A percentile compares a stretch with the other conserved stretches of the same genome.
These are phyloP conservation scores for Fusarium avenaceum DNA, from an alignment of 2,329 filamentous ascomycete species.

Conservation along the genomic window DNA sequence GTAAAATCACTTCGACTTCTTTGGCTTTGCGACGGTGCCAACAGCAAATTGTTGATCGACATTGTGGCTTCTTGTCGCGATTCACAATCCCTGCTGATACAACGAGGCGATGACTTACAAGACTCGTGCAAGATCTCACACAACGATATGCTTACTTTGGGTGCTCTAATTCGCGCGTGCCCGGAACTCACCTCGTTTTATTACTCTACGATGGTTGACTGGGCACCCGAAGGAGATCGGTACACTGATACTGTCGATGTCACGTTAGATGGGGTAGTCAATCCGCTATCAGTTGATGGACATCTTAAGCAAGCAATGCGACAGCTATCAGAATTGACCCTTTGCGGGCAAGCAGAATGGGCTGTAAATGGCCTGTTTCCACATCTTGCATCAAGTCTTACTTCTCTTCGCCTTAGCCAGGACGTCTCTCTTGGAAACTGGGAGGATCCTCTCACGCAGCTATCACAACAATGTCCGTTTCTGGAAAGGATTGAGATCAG, in stretches of 20 bases:
- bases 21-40: background rate
- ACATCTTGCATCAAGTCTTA: conserved; percentile 5
- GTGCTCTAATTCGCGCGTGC: background rate
- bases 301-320: background rate
- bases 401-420: background rate
- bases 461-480: background rate
- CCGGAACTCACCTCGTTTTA: background rate
- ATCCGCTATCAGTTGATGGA: background rate
- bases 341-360: background rate
- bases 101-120: background rate
- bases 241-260: background rate
- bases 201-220: background rate
- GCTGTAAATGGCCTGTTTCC: background rate
- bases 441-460: background rate
- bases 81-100: background rate
- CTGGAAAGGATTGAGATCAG: background rate
- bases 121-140: background rate
- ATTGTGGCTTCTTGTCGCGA: background rate
- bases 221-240: background rate
- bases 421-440: background rate
- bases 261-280: background rate
- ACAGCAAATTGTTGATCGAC: background rate
- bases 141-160: background rate
- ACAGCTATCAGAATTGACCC: background rate
- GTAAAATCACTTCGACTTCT: background rate